Conservation (phyloP, 2,329 filamentous ascomycete species). For the Neoascochyta sp. region DNA sequence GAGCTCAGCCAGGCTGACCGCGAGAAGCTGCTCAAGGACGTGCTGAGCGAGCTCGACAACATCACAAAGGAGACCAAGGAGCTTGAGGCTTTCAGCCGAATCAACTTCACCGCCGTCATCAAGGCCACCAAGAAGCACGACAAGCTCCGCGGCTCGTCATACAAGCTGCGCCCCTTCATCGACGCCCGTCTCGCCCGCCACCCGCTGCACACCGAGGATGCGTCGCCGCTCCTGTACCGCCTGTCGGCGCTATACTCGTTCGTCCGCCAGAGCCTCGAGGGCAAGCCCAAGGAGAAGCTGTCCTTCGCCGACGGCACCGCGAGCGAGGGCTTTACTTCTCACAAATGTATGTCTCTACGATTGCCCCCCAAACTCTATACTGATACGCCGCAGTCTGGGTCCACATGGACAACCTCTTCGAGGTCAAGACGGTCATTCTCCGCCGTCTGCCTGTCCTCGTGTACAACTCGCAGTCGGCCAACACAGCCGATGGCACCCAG, state of each 20-base stretch:
- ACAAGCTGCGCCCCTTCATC: slow-evolving; percentile 86
- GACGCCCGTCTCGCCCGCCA: slow-evolving; percentile 83
- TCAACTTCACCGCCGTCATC: slow-evolving; percentile 96
- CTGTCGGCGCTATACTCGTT: slow-evolving; percentile 96
- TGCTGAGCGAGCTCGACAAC: slow-evolving; percentile 74
- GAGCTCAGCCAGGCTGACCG: slow-evolving; percentile 40
- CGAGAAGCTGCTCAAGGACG: slow-evolving; percentile 60
- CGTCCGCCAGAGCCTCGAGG: slow-evolving; percentile 77
- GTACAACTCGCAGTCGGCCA: slow-evolving; percentile 83
- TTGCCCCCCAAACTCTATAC: too few relatives aligned
- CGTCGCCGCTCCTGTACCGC: slow-evolving; percentile 80
- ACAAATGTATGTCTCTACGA: slow-evolving; percentile 66
- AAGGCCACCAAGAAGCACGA: slow-evolving; percentile 99
- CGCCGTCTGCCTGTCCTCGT: slow-evolving; percentile 86
- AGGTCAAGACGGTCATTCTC: slow-evolving; percentile 94
- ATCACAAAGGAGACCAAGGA: slow-evolving; percentile 90
- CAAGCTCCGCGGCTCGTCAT: slow-evolving; percentile 79
- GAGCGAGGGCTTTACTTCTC: slow-evolving; percentile 71
- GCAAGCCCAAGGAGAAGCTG: slow-evolving; percentile 45
- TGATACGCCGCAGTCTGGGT: slow-evolving; percentile 70
- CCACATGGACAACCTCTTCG: slow-evolving; percentile 88
- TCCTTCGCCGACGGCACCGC: slow-evolving; percentile 43
- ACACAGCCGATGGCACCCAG: slow-evolving; percentile 72
- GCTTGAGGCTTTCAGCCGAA: slow-evolving; percentile 88
- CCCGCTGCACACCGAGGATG: slow-evolving; percentile 93